Evolutionary conservation across 2,329 filamentous ascomycete genomes (phyloP), one percentile per base, ranked within the genome.

Genomic region (Phialophora expanda): DNA sequence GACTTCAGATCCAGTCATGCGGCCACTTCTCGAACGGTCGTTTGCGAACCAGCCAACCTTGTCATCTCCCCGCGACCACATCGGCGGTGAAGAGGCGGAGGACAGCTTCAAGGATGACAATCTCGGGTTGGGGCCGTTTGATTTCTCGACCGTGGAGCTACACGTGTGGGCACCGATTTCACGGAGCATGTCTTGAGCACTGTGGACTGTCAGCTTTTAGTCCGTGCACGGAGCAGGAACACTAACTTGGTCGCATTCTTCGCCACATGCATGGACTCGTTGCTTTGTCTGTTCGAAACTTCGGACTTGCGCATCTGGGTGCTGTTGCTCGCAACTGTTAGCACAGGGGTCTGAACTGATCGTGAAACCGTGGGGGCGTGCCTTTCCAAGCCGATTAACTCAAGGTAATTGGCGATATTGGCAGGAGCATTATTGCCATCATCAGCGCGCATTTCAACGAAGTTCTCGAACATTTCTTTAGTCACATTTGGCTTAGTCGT

Each of bases 401-500:
- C 61, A 24, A 66, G 22, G 9, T 41, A 59, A 14, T 59, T 54
- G 20, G 44, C 41, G 24, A 61, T 24, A 3, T 26, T 53, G 30
- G 53, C 53, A 17, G 61, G 22, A 54, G 14, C 30, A 17, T 34
- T 14, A 14, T 30, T 34, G 48, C 55, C 57, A 26, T 22, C 53
- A 54, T 28, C 56, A 22, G 48, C 6, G 41, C 56, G 59, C 17
- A 66, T 32, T 9, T 66, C 54, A 20, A 69, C 53, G 30, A 71
- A 67, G 14, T 64, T 65, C 3, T 61, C 44, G 24, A 62, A 53
- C 63, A 71, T 69, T 8, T 65, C 64, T 38, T 64, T 62, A n/a
- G 63, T 68, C 63, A 69, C 28, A 6, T 46, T 51, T 24, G 68
- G 69, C 62, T 70, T 70, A 28, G 56, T 51, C 14, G 59, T 66